A percentile compares a stretch with the other conserved stretches of the same genome.
These are phyloP conservation scores for Vachellia pachyceras DNA, from an alignment of 306 rosid genomes.

Conservation along the genomic window DNA sequence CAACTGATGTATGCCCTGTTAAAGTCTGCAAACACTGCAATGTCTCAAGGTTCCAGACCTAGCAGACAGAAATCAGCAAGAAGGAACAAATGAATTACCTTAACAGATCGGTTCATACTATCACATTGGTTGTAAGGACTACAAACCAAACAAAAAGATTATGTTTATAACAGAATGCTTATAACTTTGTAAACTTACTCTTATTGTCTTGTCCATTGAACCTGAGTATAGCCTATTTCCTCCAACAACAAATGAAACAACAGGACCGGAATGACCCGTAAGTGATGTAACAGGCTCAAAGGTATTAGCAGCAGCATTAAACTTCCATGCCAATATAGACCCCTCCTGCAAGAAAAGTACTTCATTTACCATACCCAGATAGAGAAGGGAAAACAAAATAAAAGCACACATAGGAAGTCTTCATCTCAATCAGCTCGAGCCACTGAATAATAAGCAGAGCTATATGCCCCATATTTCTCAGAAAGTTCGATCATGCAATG, in stretches of 20 bases:
- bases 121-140: constrained; percentile 11
- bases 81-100: neutral
- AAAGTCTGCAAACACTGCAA: constrained; percentile 92
- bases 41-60: constrained; percentile 95
- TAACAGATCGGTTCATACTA: constrained; percentile 20
- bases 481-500: neutral
- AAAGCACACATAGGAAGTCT: constrained; percentile 13
- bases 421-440: neutral
- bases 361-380: constrained; percentile 25
- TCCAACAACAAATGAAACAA: constrained; percentile 93
- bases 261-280: constrained; percentile 75
- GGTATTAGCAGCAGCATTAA: constrained; percentile 68
- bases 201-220: constrained; percentile 91
- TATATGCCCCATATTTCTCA: neutral
- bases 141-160: constrained; percentile 2
- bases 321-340: constrained; percentile 88
- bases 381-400: neutral
- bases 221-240: constrained; percentile 97
- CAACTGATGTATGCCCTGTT: constrained; percentile 85
- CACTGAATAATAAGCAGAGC: neutral
- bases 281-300: constrained; percentile 94
- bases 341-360: constrained; percentile 70
- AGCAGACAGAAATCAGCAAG: constrained; percentile 40
- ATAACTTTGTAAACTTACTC: constrained; percentile 52
- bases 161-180: neutral